Conservation (phyloP, 2,329 filamentous ascomycete species). For the Fusarium decemcellulare region DNA sequence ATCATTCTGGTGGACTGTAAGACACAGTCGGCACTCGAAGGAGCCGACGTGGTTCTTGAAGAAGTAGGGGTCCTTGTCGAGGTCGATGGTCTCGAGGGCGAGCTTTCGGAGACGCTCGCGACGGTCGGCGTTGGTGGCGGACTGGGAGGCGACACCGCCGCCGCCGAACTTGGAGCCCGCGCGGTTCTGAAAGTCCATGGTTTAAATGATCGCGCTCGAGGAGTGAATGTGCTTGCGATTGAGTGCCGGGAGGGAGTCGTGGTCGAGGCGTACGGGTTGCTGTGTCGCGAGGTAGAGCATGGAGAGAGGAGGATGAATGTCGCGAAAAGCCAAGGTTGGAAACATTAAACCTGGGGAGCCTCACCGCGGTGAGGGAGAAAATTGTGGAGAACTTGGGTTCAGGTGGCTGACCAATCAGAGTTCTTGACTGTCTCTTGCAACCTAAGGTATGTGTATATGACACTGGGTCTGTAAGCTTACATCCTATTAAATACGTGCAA, state of each 20-base stretch:
- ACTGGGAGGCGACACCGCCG: slow-evolving; percentile 94
- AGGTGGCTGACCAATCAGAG: slow-evolving; percentile 37
- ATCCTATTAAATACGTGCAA: too few species aligned
- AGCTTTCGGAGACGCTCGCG: slow-evolving; percentile 98
- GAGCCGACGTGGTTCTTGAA: slow-evolving; percentile 99
- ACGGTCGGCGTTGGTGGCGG: slow-evolving; percentile 95
- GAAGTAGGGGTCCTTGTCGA: slow-evolving; percentile 99
- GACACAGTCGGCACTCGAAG: slow-evolving; percentile 96
- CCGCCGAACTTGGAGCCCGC: slow-evolving; percentile 98
- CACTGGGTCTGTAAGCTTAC: too few species aligned
- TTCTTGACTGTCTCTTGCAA: not conserved
- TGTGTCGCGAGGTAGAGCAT: slow-evolving; percentile 29
- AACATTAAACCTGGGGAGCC: slow-evolving; percentile 9
- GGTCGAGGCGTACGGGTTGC: not conserved
- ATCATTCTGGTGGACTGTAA: slow-evolving; percentile 99
- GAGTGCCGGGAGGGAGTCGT: not conserved
- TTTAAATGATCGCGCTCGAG: not conserved
- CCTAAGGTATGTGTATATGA: not conserved
- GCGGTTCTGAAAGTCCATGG: slow-evolving; percentile 89
- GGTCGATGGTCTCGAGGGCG: slow-evolving; percentile 97
- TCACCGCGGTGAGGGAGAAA: slow-evolving; percentile 24
- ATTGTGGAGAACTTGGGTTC: slow-evolving; percentile 6
- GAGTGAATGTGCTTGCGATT: not conserved
- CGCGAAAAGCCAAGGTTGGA: slow-evolving; percentile 37
- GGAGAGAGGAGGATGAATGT: slow-evolving; percentile 13